Conservation (phyloP, 78 protist genomes). For the Monosiga brevicollis region DNA sequence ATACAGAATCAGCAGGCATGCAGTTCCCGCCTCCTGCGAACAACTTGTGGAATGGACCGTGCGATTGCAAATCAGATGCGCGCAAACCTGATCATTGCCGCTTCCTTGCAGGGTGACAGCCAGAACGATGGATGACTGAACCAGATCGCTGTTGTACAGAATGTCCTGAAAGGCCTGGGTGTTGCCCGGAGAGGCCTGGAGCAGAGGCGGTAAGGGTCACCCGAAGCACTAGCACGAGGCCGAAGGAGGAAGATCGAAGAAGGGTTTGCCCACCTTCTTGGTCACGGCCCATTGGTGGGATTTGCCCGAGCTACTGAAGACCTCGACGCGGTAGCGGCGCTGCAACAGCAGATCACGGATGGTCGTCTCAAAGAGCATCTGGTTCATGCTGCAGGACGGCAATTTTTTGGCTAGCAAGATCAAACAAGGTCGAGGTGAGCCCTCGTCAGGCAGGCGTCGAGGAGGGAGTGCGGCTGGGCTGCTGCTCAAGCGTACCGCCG, state of each 20-base stretch:
- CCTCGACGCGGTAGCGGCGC: conserved; percentile 25
- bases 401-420: not conserved
- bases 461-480: not conserved
- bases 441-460: not conserved
- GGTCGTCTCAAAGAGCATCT: conserved; percentile 11
- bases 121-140: conserved; percentile 2
- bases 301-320: conserved; percentile 3
- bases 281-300: not conserved
- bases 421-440: not conserved
- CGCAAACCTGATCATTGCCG: not conserved
- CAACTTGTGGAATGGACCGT: no score
- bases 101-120: conserved; percentile 11
- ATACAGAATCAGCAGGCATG: no score
- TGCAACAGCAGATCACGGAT: conserved; percentile 22
- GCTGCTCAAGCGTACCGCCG: not conserved
- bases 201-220: not conserved
- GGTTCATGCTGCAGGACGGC: conserved; percentile 14
- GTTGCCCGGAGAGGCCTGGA: conserved; percentile 50
- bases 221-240: not conserved
- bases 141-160: not conserved
- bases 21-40: no score
- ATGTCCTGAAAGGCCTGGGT: conserved; percentile 34
- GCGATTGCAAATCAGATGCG: not conserved
- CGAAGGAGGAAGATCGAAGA: not conserved
- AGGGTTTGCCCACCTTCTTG: not conserved